Conservation (phyloP, 768 basidiomycete species). For the Rhizopogon salebrosus region DNA sequence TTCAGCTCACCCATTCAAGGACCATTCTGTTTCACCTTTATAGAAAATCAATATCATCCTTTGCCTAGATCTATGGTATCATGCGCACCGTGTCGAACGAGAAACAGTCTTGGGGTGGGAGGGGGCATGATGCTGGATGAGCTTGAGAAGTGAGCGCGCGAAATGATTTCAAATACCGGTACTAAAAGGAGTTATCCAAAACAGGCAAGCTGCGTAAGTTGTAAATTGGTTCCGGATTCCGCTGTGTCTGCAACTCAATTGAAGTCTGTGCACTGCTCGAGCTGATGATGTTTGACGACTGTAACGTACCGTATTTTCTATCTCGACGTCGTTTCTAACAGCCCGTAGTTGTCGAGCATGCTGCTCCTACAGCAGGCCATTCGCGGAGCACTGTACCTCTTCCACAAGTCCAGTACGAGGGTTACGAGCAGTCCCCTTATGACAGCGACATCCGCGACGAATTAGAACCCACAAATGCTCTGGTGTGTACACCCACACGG, state of each 20-base stretch:
- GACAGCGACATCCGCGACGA: conserved; percentile 44
- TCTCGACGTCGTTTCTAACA: conserved; percentile 4
- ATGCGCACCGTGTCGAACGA: conserved; percentile 69
- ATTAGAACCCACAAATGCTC: conserved; percentile 28
- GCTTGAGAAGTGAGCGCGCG: neutral
- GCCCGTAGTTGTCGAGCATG: conserved; percentile 78
- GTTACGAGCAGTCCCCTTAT: conserved; percentile 74
- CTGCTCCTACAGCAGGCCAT: conserved; percentile 42
- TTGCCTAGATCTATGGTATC: neutral
- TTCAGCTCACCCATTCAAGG: conserved; percentile 63
- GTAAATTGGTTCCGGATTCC: neutral
- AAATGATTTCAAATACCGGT: neutral
- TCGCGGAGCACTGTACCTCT: conserved; percentile 32
- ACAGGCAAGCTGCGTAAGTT: neutral
- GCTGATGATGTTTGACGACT: conserved; percentile 58
- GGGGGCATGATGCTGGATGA: conserved; percentile 26
- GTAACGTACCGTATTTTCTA: conserved; percentile 22
- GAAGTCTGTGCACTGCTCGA: neutral
- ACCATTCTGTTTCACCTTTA: conserved; percentile 92
- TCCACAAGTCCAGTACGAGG: conserved; percentile 74
- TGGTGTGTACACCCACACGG: conserved; percentile 8
- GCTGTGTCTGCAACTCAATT: neutral
- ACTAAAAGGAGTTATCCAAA: neutral
- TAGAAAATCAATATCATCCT: neutral
- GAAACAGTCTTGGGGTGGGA: conserved; percentile 69